These are phyloP conservation scores for Podaxis mareebaensis DNA, from an alignment of 768 basidiomycete genomes.

Conservation along the genomic window DNA sequence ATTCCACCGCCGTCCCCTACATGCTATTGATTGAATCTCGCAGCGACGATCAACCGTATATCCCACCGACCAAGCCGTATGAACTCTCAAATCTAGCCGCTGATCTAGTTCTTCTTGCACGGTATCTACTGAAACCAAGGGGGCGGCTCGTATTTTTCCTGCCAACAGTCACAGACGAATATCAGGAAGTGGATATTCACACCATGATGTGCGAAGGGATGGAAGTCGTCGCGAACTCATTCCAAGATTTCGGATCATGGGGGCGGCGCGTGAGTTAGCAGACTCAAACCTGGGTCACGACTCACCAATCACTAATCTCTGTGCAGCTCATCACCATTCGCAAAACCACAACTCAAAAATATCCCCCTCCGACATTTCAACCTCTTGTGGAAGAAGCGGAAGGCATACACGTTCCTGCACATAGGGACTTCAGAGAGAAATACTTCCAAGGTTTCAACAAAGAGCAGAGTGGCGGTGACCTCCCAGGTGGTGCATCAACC, in stretches of 20 bases:
- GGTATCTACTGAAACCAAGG: conserved; percentile 80
- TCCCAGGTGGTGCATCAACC: neutral
- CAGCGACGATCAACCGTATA: conserved; percentile 68
- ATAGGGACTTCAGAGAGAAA: conserved; percentile 85
- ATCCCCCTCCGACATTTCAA: conserved; percentile 58
- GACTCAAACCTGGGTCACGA: neutral
- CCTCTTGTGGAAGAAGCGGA: conserved; percentile 20
- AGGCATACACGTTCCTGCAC: conserved; percentile 65
- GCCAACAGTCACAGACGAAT: conserved; percentile 89
- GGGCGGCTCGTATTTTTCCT: conserved; percentile 96
- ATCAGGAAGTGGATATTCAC: conserved; percentile 83
- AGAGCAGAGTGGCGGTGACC: conserved; percentile 15
- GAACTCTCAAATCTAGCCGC: conserved; percentile 81
- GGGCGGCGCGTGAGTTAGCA: conserved; percentile 72
- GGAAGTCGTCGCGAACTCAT: conserved; percentile 83
- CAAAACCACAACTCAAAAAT: conserved; percentile 52
- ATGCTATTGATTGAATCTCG: neutral
- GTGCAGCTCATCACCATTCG: conserved; percentile 86
- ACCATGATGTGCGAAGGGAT: conserved; percentile 82
- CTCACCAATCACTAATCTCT: neutral
- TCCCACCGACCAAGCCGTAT: conserved; percentile 91
- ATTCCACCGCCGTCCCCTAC: neutral
- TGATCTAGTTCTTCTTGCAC: conserved; percentile 80
- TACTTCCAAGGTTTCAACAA: conserved; percentile 80
- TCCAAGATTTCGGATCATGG: conserved; percentile 96